phyloP scores from a whole-genome alignment of 176 grass and related monocot genomes.

The Bothriochloa decipiens region DNA sequence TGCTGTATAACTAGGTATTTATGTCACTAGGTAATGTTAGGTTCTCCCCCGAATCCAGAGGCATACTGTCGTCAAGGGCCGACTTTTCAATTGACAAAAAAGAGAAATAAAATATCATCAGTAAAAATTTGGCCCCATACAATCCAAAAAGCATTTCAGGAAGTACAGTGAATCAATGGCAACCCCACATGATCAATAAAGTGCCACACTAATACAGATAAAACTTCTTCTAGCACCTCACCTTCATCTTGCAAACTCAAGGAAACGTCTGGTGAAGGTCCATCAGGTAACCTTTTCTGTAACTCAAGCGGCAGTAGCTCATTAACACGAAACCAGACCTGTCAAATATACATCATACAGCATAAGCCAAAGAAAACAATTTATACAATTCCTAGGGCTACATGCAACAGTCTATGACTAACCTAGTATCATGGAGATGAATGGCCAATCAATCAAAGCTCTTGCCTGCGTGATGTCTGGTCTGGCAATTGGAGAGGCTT shows the following conservation, averaged over 20 bases:
- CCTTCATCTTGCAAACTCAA: constrained; percentile 52
- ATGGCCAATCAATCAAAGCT: constrained; percentile 62
- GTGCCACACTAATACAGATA: constrained; percentile 20
- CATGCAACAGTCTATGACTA: constrained; percentile 62
- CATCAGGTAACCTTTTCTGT: constrained; percentile 76
- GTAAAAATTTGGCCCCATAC: constrained; percentile 27
- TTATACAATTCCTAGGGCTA: constrained; percentile 47
- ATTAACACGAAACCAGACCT: constrained; percentile 86
- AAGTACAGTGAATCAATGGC: constrained; percentile 23
- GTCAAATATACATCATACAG: constrained; percentile 34
- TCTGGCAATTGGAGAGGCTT: constrained; percentile 69
- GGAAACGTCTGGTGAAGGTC: constrained; percentile 37
- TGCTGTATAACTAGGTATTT: constrained; percentile 1
- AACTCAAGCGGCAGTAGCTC: constrained; percentile 72
- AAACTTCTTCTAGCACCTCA: constrained; percentile 38
- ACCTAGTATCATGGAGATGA: constrained; percentile 68
- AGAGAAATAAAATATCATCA: constrained; percentile 4
- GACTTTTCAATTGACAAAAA: constrained; percentile 29
- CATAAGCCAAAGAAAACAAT: constrained; percentile 42
- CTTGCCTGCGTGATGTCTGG: constrained; percentile 91
- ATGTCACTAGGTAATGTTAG: constrained; percentile 2
- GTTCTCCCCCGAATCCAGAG: neutral
- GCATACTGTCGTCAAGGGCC: neutral
- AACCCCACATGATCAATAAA: constrained; percentile 14
- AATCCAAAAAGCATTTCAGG: constrained; percentile 4